Evolutionary conservation across 176 grass and related monocot species (phyloP).

Genomic region (Rhynchospora pubera): DNA sequence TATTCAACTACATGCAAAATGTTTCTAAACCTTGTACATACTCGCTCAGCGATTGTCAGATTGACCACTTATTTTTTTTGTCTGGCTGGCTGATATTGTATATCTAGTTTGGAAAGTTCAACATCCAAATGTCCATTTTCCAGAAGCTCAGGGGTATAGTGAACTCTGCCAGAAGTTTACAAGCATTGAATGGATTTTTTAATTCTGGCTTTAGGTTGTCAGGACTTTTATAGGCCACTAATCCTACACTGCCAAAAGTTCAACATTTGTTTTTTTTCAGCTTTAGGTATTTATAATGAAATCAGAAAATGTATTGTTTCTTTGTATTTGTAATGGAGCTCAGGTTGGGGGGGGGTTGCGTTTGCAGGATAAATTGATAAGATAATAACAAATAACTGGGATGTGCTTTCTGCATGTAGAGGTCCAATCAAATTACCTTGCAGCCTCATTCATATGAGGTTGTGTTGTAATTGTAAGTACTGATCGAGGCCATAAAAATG

Average conservation of each 20-base stretch:
- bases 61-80: not conserved
- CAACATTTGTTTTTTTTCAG: not conserved
- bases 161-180: not conserved
- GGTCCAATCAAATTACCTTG: not conserved
- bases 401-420: not conserved
- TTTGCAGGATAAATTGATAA: not conserved
- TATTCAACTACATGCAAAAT: not conserved
- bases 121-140: not conserved
- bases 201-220: not conserved
- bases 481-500: not conserved
- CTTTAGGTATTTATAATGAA: not conserved
- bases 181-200: not conserved
- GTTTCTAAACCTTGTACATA: not conserved
- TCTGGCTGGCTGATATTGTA: not conserved
- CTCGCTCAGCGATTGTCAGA: not conserved
- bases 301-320: not conserved
- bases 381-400: not conserved
- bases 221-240: not conserved
- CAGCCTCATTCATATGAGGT: not conserved
- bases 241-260: not conserved
- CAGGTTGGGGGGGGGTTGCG: not conserved
- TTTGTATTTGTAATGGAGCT: not conserved
- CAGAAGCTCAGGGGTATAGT: not conserved
- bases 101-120: not conserved
- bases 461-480: not conserved